Percentiles rank a stretch among this genome's conserved stretches.
phyloP scores from a whole-genome alignment of 1,139 yeast species.

The Hyphopichia wangnamkhiaoensis region DNA sequence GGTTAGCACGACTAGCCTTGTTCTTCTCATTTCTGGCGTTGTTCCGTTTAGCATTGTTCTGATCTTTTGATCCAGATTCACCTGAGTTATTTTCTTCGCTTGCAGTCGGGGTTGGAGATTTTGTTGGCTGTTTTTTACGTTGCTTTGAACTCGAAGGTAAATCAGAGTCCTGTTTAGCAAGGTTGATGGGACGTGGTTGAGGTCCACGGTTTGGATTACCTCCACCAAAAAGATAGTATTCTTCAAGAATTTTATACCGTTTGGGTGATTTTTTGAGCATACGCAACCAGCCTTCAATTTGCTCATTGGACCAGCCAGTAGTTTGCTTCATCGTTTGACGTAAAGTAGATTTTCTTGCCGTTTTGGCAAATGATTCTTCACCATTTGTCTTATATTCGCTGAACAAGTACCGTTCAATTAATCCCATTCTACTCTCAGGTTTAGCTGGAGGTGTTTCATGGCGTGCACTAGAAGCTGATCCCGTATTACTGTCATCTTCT shows the following conservation, averaged over 20 bases:
- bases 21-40: constrained; percentile 53
- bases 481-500: no score
- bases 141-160: neutral
- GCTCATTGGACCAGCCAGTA: constrained; percentile 81
- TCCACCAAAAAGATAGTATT: constrained; percentile 51
- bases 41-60: constrained; percentile 21
- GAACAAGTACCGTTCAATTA: constrained; percentile 60
- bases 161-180: neutral
- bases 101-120: neutral
- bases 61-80: constrained; percentile 12
- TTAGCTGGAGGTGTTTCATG: neutral
- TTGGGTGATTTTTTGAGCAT: constrained; percentile 69
- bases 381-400: constrained; percentile 55
- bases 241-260: constrained; percentile 62
- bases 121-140: neutral
- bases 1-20: constrained; percentile 61
- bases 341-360: constrained; percentile 49
- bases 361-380: constrained; percentile 45
- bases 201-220: constrained; percentile 27
- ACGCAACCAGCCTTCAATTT: constrained; percentile 89
- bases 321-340: constrained; percentile 54
- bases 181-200: neutral
- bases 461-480: no score
- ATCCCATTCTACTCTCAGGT: neutral
- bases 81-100: neutral